Base-by-base conservation (phyloP, 495 filamentous ascomycete species). In the Penicillium antarcticum region DNA sequence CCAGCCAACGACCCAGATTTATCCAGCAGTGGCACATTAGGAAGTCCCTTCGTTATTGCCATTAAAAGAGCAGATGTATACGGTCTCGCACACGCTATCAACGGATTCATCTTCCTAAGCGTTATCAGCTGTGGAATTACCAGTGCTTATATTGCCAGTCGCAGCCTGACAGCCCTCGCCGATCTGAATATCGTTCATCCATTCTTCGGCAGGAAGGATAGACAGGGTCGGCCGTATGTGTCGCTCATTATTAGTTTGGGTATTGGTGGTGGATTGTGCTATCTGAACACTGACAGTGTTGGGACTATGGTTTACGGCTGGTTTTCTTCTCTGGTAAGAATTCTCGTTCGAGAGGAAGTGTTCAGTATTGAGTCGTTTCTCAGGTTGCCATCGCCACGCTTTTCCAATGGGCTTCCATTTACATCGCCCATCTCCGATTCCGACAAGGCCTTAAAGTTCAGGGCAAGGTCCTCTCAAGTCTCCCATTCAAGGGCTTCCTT, bases 401-500 rank as follows among this genome's bases (percentile, higher is more conserved):
- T 3, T 67, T 67, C 36, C 58, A 67, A 38, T 67, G 81, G 85
- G 81, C 67, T 2, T 70, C 75, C 13, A 86, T 87, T 48, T 76
- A 73, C 42, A 76, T 87, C 50, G 79, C 81, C 9, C 83, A 87
- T 54, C 81, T 88, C 46, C 78, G 80, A 36, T 85, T 86, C 61
- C 76, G 83, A 21, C 55, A 70, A 4, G 83, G 79, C 0, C 73
- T 82, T 59, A 62, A 63, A 37, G 76, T 65, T 0, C 83, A 87
- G 51, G 82, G 82, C 1, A 76, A 80, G 39, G 58, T 58, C 37
- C 60, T 71, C 5, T 58, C 64, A 1, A 72, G 75, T 26, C 67
- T 86, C 3, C 84, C 83, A 2, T 87, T 81, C 60, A 67, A 74
- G 45, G 77, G 78, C 3, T 48, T 80, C 23, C 74, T 73, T 57